Evolutionary conservation across 1,139 yeast species (phyloP), one percentile per base, ranked within the genome.

Genomic region (Geotrichum carabidarum): DNA sequence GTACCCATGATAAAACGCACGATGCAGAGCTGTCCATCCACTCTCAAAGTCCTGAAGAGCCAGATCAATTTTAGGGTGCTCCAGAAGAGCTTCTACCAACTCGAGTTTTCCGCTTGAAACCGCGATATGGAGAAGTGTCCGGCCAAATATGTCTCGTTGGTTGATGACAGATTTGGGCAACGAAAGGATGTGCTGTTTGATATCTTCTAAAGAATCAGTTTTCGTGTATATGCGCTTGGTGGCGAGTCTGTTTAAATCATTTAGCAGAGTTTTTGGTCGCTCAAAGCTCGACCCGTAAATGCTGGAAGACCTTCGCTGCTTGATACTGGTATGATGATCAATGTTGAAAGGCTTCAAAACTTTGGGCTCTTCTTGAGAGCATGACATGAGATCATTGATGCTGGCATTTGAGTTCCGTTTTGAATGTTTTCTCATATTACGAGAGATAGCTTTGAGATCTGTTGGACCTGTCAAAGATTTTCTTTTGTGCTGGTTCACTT

Each of bases 21-120:
- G 79, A 68, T 91, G 97, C 44, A 90, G 73, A 35, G 90, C 82
- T 42, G 88, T 86, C 86, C 95, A 90, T 0, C 90, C 88, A 65
- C 81, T 88, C 68, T 91, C 97, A 55, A 74, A 74, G 66, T 91
- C 97, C 1, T 74, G 70, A 0, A 78, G 67, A 9, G 66, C 62
- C 1, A 82, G 60, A 46, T 83, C 76, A 9, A 75, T 63, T 46
- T 77, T 74, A 7, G 78, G 74, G 60, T 80, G 76, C 56, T 76
- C 76, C 42, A 85, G 67, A 6, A 86, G 61, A 43, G 72, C 72
- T 27, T 69, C 63, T 35, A 86, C 70, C 18, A 77, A 67, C 50
- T 78, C 81, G 55, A 69, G 67, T 47, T 79, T 72, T 60, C 82
- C 86, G 57, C 76, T 68, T 50, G 81, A 72, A 51, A 82, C 78